Base-by-base conservation (phyloP, 1,284 basidiomycete species). In the Omphalotus olearius region DNA sequence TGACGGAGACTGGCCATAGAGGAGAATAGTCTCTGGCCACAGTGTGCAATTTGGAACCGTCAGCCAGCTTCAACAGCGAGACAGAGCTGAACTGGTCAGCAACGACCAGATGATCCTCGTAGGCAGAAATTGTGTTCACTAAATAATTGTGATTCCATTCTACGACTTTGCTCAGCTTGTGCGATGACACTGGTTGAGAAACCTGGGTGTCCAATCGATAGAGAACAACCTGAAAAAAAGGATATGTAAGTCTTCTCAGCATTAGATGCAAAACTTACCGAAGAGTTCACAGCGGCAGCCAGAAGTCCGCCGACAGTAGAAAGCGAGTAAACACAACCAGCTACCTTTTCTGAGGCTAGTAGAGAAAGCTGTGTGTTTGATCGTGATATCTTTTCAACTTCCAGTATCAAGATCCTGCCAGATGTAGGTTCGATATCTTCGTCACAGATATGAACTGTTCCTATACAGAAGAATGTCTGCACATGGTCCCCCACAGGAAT, bases 31-130 rank as follows among this genome's bases (percentile, higher is more conserved):
- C 91, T 59, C 84, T 79, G 16, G 88, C 86, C 35, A 89, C 68
- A 20, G 79, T 79, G 51, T 75, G 64, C 2, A 96, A 66, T 55
- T 74, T 71, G 4, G 69, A 64, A 1, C 51, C 61, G 4, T 67
- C 73, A 1, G 66, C 60, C 25, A 87, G 64, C 43, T 79, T 76
- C 14, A 96, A 69, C 3, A 91, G 64, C 4, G 91, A 86, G 9
- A 97, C 75, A 1, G 92, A 94, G 61, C 84, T 82, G 50, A 96
- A 82, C 1, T 86, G 85, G 62, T 98, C 94, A 17, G 91, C 91
- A 11, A 87, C 77, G 14, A 79, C 78, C 47, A 83, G 67, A 55
- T 62, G 76, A 60, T 84, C 68, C 1, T 69, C 74, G 45, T 73
- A 74, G 5, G 75, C 70, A 1, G 75, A 77, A 45, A 86, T 65